Evolutionary conservation across 257 asterid species (phyloP), one percentile per base, ranked within the genome.

Genomic region (Nicotiana benthamiana): DNA sequence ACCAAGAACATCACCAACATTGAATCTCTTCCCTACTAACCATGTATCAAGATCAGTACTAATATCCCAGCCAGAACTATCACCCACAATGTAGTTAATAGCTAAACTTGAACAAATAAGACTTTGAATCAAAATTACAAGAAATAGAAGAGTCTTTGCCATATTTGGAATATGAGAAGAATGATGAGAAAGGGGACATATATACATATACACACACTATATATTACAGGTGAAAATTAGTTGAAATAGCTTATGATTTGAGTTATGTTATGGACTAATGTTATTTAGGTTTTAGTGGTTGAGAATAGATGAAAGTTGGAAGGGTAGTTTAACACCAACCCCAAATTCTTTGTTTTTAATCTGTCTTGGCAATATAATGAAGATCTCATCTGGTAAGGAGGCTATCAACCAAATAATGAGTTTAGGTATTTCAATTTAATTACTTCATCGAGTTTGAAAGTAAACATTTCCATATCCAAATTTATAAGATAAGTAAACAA

Each of bases 1-100:
- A 93, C 97, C 9, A 15, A 94, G 86, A 79, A 86, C 88, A 80
- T 94, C 97, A 22, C 92, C 96, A 8, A 89, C 84, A 0, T 70
- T 20, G 80, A 91, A 91, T 20, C 79, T 86, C 84, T 93, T 94
- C 89, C 79, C 88, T 7, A 76, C 83, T 7, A 75, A 48, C 98
- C 98, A 94, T 0, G 98, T 52, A 64, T 91, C 94, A 13, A 91
- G 87, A 80, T 93, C 90, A 6, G 98, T 89, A 86, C 98, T 94
- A 76, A 94, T 91, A 76, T 94, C 98, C 98, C 98, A 94, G 27
- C 98, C 98, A 60, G 93, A 81, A 86, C 2, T 93, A 26, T 87
- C 97, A 4, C 98, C 98, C 30, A 94, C 96, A 4, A 79, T 81
- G 80, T 90, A 84, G 18, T 87, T 70, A 15, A 91, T 87, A 22